These are phyloP conservation scores for Cylindrodendrum hubeiense DNA, from an alignment of 2,329 filamentous ascomycete species.

Conservation along the genomic window DNA sequence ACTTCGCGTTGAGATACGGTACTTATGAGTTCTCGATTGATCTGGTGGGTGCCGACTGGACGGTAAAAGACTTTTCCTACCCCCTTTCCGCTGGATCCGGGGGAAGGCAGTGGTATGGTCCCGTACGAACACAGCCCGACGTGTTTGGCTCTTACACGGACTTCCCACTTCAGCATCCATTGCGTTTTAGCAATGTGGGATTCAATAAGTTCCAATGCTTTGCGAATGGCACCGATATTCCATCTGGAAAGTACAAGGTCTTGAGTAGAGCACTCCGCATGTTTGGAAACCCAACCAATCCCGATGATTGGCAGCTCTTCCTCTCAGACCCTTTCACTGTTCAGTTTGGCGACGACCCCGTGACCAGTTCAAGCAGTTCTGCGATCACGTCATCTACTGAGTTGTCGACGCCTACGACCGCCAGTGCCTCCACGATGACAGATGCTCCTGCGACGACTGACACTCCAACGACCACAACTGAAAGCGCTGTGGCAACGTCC, in stretches of 20 bases:
- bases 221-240: constrained; percentile 23
- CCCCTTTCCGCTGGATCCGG: constrained; percentile 22
- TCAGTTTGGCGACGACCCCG: constrained; percentile 28
- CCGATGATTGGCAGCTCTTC: constrained; percentile 26
- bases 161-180: constrained; percentile 23
- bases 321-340: constrained; percentile 32
- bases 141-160: neutral
- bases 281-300: constrained; percentile 26
- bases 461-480: neutral
- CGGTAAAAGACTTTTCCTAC: constrained; percentile 27
- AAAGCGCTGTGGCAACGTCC: neutral
- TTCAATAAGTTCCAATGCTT: constrained; percentile 25
- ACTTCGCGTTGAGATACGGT: constrained; percentile 36
- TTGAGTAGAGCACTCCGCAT: constrained; percentile 25
- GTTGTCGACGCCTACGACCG: neutral
- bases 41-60: constrained; percentile 32
- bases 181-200: constrained; percentile 25
- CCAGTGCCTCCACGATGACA: neutral
- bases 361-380: constrained; percentile 11
- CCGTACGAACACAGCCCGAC: constrained; percentile 15
- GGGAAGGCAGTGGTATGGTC: constrained; percentile 23
- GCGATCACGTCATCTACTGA: neutral
- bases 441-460: constrained; percentile 3
- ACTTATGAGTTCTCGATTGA: constrained; percentile 37
- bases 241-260: constrained; percentile 26